Percentiles rank a stretch among this genome's conserved stretches.
These are phyloP conservation scores for Acer campestre DNA, from an alignment of 345 rosid genomes.

Conservation along the genomic window DNA sequence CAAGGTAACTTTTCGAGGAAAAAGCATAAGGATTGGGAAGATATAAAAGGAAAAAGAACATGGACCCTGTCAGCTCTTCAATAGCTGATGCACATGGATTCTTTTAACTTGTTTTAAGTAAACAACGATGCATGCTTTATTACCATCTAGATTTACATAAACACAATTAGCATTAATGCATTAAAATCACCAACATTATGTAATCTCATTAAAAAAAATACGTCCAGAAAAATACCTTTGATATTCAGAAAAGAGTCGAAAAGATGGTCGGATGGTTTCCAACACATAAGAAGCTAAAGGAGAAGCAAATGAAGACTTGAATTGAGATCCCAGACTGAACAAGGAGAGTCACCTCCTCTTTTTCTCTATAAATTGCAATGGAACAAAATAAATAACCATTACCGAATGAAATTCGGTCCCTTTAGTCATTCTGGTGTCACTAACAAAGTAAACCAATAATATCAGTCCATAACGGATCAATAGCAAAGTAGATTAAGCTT, in stretches of 20 bases:
- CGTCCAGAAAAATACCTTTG: conserved; percentile 46
- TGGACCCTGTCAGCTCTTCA: background rate
- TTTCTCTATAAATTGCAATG: conserved; percentile 54
- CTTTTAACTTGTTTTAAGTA: background rate
- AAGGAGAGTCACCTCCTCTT: conserved; percentile 41
- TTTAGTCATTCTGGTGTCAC: conserved; percentile 3
- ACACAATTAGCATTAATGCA: background rate
- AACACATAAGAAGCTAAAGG: conserved; percentile 57
- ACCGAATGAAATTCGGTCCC: background rate
- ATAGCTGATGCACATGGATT: background rate
- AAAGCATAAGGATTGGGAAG: no score
- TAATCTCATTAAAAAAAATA: background rate
- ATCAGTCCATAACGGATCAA: conserved; percentile 3
- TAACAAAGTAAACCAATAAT: no score
- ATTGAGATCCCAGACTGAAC: conserved; percentile 86
- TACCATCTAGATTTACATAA: background rate
- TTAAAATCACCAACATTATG: background rate
- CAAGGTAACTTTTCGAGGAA: background rate
- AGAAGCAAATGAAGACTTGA: conserved; percentile 80
- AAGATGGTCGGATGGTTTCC: conserved; percentile 70
- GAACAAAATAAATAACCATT: conserved; percentile 11
- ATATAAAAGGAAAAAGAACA: no score
- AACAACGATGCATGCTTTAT: background rate
- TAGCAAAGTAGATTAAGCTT: background rate
- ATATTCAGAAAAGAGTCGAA: conserved; percentile 74